A percentile compares a stretch with the other conserved stretches of the same genome.
These are phyloP conservation scores for Nigrospora sphaerica DNA, from an alignment of 2,329 filamentous ascomycete species.

Conservation along the genomic window DNA sequence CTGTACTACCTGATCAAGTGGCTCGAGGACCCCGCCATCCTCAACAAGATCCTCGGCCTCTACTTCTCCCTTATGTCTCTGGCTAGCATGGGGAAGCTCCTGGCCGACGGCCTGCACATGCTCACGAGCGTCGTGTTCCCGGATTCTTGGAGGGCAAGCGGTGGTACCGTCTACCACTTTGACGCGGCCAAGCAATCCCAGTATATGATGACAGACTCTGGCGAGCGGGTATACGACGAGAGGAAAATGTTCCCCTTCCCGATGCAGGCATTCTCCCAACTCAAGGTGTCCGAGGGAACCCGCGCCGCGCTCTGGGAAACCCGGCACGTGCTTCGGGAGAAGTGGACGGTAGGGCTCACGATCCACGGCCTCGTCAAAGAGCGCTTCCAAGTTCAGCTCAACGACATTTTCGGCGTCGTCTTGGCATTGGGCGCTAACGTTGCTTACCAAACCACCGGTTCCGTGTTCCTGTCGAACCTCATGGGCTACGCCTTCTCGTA, in stretches of 20 bases:
- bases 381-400: constrained; percentile 46
- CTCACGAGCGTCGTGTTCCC: constrained; percentile 66
- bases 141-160: constrained; percentile 49
- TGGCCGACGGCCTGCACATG: constrained; percentile 65
- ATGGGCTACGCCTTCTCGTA: constrained; percentile 87
- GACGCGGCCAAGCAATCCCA: constrained; percentile 33
- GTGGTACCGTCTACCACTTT: constrained; percentile 37
- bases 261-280: constrained; percentile 26
- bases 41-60: constrained; percentile 75
- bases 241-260: constrained; percentile 30
- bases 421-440: constrained; percentile 47
- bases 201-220: constrained; percentile 17
- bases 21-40: constrained; percentile 69
- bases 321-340: constrained; percentile 40
- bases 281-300: constrained; percentile 16
- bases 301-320: constrained; percentile 38
- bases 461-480: constrained; percentile 65
- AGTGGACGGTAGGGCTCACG: constrained; percentile 42
- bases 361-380: constrained; percentile 44
- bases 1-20: constrained; percentile 88
- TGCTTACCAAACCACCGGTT: constrained; percentile 59
- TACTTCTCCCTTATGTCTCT: constrained; percentile 80
- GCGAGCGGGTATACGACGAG: constrained; percentile 17
- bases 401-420: constrained; percentile 48
- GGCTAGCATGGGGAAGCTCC: constrained; percentile 66